Evolutionary conservation across 1,284 basidiomycete species (phyloP).

Genomic region (Thecaphora frezii): DNA sequence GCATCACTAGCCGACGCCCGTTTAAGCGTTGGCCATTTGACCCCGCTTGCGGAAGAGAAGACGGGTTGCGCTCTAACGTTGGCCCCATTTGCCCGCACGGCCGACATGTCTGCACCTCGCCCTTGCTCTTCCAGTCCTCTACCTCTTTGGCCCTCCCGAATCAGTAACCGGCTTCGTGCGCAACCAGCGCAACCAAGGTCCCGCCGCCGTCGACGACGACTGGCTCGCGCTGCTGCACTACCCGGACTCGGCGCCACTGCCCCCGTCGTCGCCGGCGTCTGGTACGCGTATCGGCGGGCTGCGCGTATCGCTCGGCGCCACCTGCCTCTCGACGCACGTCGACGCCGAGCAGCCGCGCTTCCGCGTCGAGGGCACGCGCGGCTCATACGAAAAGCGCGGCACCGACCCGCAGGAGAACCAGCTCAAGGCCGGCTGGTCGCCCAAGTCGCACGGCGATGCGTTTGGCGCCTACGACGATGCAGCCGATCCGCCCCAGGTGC

Average conservation of each 20-base stretch:
- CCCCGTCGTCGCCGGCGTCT: conserved; percentile 33
- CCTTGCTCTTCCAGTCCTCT: conserved; percentile 17
- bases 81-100: too few relatives aligned
- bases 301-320: conserved; percentile 42
- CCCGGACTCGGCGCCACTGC: conserved; percentile 32
- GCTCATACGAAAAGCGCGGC: conserved; percentile 52
- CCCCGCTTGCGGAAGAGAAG: too few relatives aligned
- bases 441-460: conserved; percentile 36
- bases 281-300: conserved; percentile 47
- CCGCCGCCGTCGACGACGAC: conserved; percentile 50
- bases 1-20: too few relatives aligned
- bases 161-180: conserved; percentile 45
- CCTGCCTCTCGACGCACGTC: conserved; percentile 48
- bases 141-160: conserved; percentile 51
- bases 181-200: conserved; percentile 46
- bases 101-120: conserved; percentile 1
- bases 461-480: conserved; percentile 49
- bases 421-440: conserved; percentile 52
- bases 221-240: conserved; percentile 51
- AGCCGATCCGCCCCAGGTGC: conserved; percentile 29
- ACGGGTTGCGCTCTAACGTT: too few relatives aligned
- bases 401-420: conserved; percentile 56
- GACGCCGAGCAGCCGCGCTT: conserved; percentile 51
- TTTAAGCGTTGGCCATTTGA: too few relatives aligned
- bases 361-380: conserved; percentile 47